Base-by-base conservation (phyloP, 2,329 filamentous ascomycete genomes). In the Xylariaceae sp. region DNA sequence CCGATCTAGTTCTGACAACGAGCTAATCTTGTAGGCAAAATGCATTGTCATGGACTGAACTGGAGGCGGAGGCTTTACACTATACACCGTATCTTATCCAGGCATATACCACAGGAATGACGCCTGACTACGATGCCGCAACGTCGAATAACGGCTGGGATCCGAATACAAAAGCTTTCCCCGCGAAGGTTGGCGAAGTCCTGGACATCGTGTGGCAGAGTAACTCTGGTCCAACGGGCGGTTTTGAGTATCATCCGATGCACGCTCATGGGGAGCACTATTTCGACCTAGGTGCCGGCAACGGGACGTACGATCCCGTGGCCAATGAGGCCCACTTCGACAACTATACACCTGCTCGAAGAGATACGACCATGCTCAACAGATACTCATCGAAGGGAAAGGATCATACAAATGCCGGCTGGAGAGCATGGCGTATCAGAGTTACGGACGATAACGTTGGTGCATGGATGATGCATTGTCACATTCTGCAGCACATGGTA, bases 391-490 rank as follows among this genome's bases (percentile, higher is more conserved):
- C 60, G 3, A 65, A 64, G 18, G 70, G 67, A 0, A 48, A 48
- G 2, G 56, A 68, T 0, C 61, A 68, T 3, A 55, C 64, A 4
- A 67, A 66, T 2, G 64, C 68, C 0, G 78, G 79, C 0, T 85
- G 80, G 80, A 64, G 79, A 16, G 79, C 69, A 0, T 83, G 79
- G 80, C 64, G 80, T 9, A 59, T 82, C 1, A 53, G 64, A 4
- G 56, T 73, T 1, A 61, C 56, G 1, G 51, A 64, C 28, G 56
- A 64, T 2, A 64, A 75, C 3, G 71, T 81, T 0, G 79, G 78
- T 0, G 75, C 76, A 3, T 82, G 76, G 76, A 75, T 81, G 74
- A 64, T 81, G 47, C 78, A 82, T 55, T 82, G 78, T 47, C 78
- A 82, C 54, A 70, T 75, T 13, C 48, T 76, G 37, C 70, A 73